Percentiles rank a stretch among this genome's conserved stretches.
Evolutionary conservation across 495 filamentous ascomycete species (phyloP).

Genomic region (Penicillium salamii): DNA sequence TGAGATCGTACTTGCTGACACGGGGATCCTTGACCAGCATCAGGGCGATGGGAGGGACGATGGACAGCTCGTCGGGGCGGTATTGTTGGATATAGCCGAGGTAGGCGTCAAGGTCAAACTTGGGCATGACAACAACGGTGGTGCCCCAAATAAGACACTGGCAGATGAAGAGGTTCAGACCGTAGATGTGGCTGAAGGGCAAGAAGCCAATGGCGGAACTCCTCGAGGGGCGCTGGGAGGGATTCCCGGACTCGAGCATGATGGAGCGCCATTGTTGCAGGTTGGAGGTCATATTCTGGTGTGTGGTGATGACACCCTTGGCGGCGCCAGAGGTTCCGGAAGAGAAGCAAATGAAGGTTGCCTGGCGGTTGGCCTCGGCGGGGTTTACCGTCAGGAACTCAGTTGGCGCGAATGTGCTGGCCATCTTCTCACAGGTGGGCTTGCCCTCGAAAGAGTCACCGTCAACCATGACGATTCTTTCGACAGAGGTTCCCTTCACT

Average conservation of each 20-base stretch:
- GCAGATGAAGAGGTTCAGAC: slow-evolving; percentile 31
- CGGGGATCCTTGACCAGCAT: slow-evolving; percentile 66
- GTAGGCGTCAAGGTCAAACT: slow-evolving; percentile 63
- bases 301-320: slow-evolving; percentile 61
- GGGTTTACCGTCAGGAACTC: slow-evolving; percentile 6
- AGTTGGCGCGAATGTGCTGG: slow-evolving; percentile 11
- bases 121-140: slow-evolving; percentile 61
- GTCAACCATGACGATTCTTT: slow-evolving; percentile 17
- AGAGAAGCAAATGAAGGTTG: slow-evolving; percentile 21
- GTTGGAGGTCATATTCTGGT: slow-evolving; percentile 74
- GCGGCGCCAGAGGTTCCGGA: slow-evolving; percentile 24
- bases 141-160: slow-evolving; percentile 21
- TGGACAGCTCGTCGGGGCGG: slow-evolving; percentile 17
- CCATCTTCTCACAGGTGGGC: slow-evolving; percentile 19
- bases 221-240: slow-evolving; percentile 30
- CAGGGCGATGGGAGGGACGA: slow-evolving; percentile 73
- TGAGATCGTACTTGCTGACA: slow-evolving; percentile 69
- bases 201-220: slow-evolving; percentile 70
- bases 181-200: slow-evolving; percentile 90
- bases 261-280: slow-evolving; percentile 28
- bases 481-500: slow-evolving; percentile 35
- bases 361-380: slow-evolving; percentile 9
- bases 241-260: slow-evolving; percentile 11
- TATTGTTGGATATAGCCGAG: slow-evolving; percentile 20
- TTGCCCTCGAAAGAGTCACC: slow-evolving; percentile 12